These are phyloP conservation scores for Ophiostoma pallidulum DNA, from an alignment of 2,329 filamentous ascomycete genomes.

Conservation along the genomic window DNA sequence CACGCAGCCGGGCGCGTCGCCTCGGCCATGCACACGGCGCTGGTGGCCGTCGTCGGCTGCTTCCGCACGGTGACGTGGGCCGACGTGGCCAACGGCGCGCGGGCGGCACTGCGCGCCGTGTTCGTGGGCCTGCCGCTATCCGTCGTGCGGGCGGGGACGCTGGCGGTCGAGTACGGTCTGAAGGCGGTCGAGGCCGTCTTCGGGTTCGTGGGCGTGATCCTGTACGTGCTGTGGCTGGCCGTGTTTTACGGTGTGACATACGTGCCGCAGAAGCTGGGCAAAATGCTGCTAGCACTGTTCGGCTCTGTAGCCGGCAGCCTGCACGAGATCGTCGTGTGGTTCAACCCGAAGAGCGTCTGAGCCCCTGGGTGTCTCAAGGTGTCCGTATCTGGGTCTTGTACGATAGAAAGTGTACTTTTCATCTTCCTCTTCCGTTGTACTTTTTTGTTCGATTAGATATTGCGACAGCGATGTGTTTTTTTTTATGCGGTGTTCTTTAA, in stretches of 20 bases:
- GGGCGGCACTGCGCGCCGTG: slow-evolving; percentile 19
- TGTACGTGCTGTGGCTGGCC: slow-evolving; percentile 14
- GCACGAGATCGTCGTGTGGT: slow-evolving; percentile 4
- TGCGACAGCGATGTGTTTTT: no score
- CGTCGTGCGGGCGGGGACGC: slow-evolving; percentile 19
- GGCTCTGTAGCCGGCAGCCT: background rate
- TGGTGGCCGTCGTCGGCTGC: slow-evolving; percentile 26
- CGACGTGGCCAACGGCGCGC: slow-evolving; percentile 31
- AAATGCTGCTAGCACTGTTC: slow-evolving; percentile 2
- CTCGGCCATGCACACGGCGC: slow-evolving; percentile 28
- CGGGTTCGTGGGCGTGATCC: slow-evolving; percentile 21
- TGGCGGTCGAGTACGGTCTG: slow-evolving; percentile 19
- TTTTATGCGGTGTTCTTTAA: background rate
- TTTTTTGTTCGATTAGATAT: no score
- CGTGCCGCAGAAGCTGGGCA: slow-evolving; percentile 7
- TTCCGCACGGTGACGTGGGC: slow-evolving; percentile 28
- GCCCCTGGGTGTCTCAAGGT: no score
- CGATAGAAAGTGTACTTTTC: no score
- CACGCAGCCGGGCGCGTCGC: slow-evolving; percentile 21
- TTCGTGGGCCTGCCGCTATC: slow-evolving; percentile 20
- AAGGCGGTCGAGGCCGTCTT: slow-evolving; percentile 24
- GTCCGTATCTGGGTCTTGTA: no score
- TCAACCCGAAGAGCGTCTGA: slow-evolving; percentile 9
- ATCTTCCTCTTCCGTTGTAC: no score
- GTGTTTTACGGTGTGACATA: background rate